Conservation (phyloP, 176 grass and related monocot species). For the Paspalum vaginatum region DNA sequence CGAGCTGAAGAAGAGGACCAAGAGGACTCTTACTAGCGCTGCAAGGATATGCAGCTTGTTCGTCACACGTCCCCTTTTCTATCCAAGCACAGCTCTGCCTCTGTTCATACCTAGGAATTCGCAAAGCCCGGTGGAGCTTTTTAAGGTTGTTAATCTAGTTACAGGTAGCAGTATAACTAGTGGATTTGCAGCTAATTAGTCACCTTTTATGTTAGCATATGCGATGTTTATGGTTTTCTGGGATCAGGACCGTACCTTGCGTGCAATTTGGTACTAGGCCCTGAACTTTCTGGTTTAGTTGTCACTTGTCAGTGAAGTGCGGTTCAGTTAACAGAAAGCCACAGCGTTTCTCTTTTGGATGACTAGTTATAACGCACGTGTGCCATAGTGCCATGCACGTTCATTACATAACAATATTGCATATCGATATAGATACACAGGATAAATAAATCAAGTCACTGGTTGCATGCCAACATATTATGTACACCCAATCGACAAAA, state of each 20-base stretch:
- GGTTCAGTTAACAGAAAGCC: not conserved
- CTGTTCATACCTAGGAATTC: not conserved
- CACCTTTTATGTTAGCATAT: not conserved
- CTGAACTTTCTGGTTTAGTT: not conserved
- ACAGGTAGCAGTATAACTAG: not conserved
- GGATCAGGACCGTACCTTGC: not conserved
- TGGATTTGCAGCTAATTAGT: not conserved
- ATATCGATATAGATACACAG: too few species aligned
- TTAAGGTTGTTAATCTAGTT: not conserved
- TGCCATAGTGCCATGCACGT: too few species aligned
- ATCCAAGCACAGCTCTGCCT: not conserved
- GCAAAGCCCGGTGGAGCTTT: not conserved
- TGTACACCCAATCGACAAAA: too few species aligned
- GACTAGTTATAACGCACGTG: not conserved
- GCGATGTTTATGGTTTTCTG: not conserved
- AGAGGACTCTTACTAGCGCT: not conserved
- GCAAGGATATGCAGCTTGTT: not conserved
- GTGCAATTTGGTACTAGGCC: not conserved
- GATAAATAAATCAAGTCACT: too few species aligned
- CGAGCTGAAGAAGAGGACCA: not conserved
- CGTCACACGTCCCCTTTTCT: not conserved
- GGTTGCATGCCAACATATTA: too few species aligned
- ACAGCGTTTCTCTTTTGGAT: not conserved
- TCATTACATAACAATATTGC: too few species aligned
- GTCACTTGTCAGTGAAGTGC: not conserved